These are phyloP conservation scores for Epichloe hybrida DNA, from an alignment of 2,329 filamentous ascomycete species.

Conservation along the genomic window DNA sequence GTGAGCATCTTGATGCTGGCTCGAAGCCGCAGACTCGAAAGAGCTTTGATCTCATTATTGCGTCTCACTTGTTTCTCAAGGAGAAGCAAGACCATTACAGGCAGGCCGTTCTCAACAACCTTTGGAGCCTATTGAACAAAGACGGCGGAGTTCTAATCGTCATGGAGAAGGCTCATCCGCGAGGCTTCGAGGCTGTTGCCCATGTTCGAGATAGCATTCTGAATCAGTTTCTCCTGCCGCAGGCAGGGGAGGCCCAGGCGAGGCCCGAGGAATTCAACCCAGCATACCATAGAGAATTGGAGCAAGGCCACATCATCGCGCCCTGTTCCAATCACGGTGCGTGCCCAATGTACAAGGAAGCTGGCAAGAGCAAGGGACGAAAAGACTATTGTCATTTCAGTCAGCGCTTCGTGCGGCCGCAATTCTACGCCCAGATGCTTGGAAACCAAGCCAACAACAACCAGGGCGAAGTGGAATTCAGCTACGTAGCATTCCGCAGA, in stretches of 20 bases:
- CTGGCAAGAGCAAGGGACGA: conserved; percentile 57
- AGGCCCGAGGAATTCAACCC: conserved; percentile 26
- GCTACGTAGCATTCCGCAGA: conserved; percentile 74
- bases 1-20: conserved; percentile 45
- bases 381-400: conserved; percentile 87
- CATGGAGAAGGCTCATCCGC: conserved; percentile 79
- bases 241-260: conserved; percentile 22
- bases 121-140: conserved; percentile 77
- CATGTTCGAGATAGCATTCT: conserved; percentile 70
- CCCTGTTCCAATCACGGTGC: conserved; percentile 78
- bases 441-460: conserved; percentile 62
- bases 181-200: conserved; percentile 85
- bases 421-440: conserved; percentile 66
- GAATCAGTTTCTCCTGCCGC: conserved; percentile 52
- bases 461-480: conserved; percentile 83
- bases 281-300: conserved; percentile 30
- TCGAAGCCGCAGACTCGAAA: conserved; percentile 49
- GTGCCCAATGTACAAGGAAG: conserved; percentile 76
- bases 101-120: conserved; percentile 68
- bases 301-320: conserved; percentile 51
- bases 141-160: conserved; percentile 77
- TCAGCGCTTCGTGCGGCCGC: conserved; percentile 76
- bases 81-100: conserved; percentile 64
- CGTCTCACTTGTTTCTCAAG: conserved; percentile 68
- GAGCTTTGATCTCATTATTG: conserved; percentile 79